Evolutionary conservation across 1,284 basidiomycete species (phyloP), one percentile per base, ranked within the genome.

Genomic region (Lentinula novae-zelandiae): DNA sequence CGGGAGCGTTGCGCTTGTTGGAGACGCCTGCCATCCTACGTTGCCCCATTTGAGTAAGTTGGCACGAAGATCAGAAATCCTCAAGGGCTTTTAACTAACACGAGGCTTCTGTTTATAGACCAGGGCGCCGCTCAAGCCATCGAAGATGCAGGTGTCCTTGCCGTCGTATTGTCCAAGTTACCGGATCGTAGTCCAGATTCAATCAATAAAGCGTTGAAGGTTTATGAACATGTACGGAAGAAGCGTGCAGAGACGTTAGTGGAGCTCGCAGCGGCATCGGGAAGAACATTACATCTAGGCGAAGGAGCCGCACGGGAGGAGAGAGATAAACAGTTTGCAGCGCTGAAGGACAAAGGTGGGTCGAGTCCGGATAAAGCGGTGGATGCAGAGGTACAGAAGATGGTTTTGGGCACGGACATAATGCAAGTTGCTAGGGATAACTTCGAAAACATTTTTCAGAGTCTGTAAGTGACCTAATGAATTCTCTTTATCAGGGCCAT

Each of bases 11-110:
- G 64, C 67, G n/a, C 60, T 69, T 27, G n/a, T 69, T 15, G 67
- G 67, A 1, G 67, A 69, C 33, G 67, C 67, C 6, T 69, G 66
- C 49, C 67, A 69, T 60, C 66, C 67, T n/a, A 65, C 67, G 20
- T 53, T 69, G 12, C 67, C 67, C 13, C 56, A 62, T 44, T 50
- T 63, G 6, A 33, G 40, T 42, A 42, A 42, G 40, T 42, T 42
- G 1, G 27, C 27, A 27, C 3, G 27, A 27, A 27, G 0, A 27
- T 42, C 5, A 15, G 40, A 13, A 5, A 12, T 42, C 7, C n/a
- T 42, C 2, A 12, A 12, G 36, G 2, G 15, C 13, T 7, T 42
- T 42, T 42, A 2, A 42, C 40, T 42, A 7, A 42, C 13, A 42
- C n/a, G 40, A n/a, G 15, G n/a, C 15, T 42, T 42, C 5, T 42